These are phyloP conservation scores for Penicillium psychrosexuale DNA, from an alignment of 2,329 filamentous ascomycete species.

Conservation along the genomic window DNA sequence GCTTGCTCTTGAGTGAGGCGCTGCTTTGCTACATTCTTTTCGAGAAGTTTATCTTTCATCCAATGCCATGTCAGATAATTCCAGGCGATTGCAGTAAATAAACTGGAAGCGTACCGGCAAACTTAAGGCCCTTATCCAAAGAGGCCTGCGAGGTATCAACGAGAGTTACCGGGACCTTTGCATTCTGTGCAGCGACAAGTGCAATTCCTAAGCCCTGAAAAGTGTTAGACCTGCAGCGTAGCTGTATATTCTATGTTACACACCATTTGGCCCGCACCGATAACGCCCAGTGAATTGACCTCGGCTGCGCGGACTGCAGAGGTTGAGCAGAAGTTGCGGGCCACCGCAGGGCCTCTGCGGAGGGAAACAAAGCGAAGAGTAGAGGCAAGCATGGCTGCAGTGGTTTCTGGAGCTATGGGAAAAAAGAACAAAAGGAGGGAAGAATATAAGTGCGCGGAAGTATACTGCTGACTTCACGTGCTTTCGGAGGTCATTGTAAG, in stretches of 20 bases:
- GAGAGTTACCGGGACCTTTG: conserved; percentile 77
- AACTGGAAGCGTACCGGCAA: conserved; percentile 63
- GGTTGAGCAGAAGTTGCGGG: conserved; percentile 67
- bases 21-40: conserved; percentile 87
- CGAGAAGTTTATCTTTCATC: conserved; percentile 77
- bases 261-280: conserved; percentile 97
- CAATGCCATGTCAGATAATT: neutral
- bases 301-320: conserved; percentile 62
- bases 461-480: conserved; percentile 19
- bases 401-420: neutral
- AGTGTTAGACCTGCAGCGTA: conserved; percentile 19
- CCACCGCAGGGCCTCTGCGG: conserved; percentile 36
- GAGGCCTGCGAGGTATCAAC: conserved; percentile 82
- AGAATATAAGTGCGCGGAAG: neutral
- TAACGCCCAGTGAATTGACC: conserved; percentile 83
- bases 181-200: conserved; percentile 82
- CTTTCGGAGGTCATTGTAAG: conserved; percentile 17
- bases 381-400: conserved; percentile 35
- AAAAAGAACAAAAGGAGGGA: neutral
- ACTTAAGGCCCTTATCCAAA: conserved; percentile 82
- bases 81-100: neutral
- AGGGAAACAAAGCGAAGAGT: conserved; percentile 26
- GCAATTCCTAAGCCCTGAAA: conserved; percentile 87
- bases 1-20: conserved; percentile 80
- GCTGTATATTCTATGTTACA: conserved; percentile 24